These are phyloP conservation scores for Pythium biforme DNA, from an alignment of 352 stramenopile genomes.

Conservation along the genomic window DNA sequence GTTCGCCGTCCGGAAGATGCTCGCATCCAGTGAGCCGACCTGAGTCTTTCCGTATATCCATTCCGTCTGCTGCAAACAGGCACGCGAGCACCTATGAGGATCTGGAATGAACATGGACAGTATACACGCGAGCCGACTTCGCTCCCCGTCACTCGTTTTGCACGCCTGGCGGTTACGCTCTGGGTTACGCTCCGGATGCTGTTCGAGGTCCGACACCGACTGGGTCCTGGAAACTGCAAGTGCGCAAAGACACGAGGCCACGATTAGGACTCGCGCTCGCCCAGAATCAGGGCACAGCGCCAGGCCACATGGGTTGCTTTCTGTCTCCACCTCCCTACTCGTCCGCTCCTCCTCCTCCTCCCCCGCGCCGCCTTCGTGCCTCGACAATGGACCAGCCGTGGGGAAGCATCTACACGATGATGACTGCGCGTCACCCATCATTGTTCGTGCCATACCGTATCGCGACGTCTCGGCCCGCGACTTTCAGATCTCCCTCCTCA, in stretches of 20 bases:
- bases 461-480: too few species aligned
- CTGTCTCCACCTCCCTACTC: not conserved
- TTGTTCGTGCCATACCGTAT: not conserved
- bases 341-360: not conserved
- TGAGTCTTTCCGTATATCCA: not conserved
- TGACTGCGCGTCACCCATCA: conserved; percentile 8
- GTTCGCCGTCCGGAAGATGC: not conserved
- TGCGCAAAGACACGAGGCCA: conserved; percentile 18
- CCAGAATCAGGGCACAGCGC: not conserved
- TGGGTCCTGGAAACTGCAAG: conserved; percentile 12
- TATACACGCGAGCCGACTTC: not conserved
- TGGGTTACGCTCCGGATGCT: conserved; percentile 1
- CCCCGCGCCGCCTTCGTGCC: not conserved
- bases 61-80: too few species aligned
- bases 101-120: too few species aligned
- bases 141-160: not conserved
- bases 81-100: too few species aligned
- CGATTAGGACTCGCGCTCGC: not conserved
- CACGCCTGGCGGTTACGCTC: not conserved
- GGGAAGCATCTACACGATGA: not conserved
- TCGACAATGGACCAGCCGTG: not conserved
- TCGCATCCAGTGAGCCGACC: not conserved
- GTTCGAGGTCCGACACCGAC: not conserved
- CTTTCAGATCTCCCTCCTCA: too few species aligned
- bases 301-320: conserved; percentile 14